Base-by-base conservation (phyloP, 2,329 filamentous ascomycete species). In the Fusarium staphyleae region DNA sequence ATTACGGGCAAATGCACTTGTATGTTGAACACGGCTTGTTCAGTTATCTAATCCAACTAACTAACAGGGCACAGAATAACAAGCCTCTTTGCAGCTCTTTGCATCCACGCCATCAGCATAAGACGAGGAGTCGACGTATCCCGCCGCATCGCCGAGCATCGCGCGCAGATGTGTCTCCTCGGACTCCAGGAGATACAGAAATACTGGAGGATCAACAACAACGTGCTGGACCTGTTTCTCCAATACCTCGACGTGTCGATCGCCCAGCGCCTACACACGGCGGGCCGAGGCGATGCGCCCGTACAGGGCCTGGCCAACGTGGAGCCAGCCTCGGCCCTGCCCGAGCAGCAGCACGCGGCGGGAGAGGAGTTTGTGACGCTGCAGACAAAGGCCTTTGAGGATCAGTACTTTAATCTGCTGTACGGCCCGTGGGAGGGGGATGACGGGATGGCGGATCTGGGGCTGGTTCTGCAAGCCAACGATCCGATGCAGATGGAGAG, bases 161-260 rank as follows among this genome's bases (percentile, higher is more conserved):
- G 72, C 14, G 73, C 73, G 1, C 72, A 74, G 28, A 69, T 74
- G 55, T 75, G 72, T 30, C 70, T 75, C 2, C 58, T 75, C 3
- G 72, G 72, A 4, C 64, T 75, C 2, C 69, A 74, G 33, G 73
- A 74, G 54, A 66, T 75, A 0, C 71, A 74, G 19, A 73, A 74
- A n/a, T 75, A 74, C 57, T 75, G 72, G 73, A 63, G 70, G 14
- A 73, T 75, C 52, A 75, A 75, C 63, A 75, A 73, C 56, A 73
- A 72, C 28, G 63, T 74, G 1, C 66, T 75, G 5, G 72, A 75
- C 18, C 55, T 75, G 5, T 75, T 75, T 22, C 58, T 75, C 0
- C 72, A 70, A 18, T 75, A 74, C 3, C 68, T 74, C 5, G 73
- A 75, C 47, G 69, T 70, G 11, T 73, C 73, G 3, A 74, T 74